phyloP scores from a whole-genome alignment of 805 yeast species.

The Yamadazyma ubonensis region DNA sequence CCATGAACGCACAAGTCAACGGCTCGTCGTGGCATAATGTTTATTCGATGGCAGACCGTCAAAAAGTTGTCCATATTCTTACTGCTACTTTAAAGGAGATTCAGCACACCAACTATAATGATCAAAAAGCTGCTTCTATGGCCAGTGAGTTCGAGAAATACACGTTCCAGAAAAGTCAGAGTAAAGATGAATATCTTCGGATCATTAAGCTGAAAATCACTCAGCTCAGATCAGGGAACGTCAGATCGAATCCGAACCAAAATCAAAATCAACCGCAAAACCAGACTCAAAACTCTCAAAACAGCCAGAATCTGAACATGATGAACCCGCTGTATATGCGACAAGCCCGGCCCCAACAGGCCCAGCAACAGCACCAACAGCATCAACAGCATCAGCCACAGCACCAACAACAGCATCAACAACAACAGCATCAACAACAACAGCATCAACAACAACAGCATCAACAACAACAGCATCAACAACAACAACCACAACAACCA shows the following conservation, averaged over 20 bases:
- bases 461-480: not conserved
- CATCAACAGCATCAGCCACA: not conserved
- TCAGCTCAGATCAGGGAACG: conserved; percentile 25
- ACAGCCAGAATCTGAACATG: too few relatives aligned
- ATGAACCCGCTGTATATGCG: too few relatives aligned
- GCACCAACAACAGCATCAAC: conserved; percentile 1
- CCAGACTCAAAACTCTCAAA: conserved; percentile 4
- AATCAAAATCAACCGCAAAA: not conserved
- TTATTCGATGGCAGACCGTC: conserved; percentile 34
- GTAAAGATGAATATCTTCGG: conserved; percentile 55
- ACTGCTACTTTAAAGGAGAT: conserved; percentile 37
- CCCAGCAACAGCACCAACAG: not conserved
- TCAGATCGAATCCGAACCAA: conserved; percentile 12
- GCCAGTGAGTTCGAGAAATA: conserved; percentile 73
- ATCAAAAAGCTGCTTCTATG: conserved; percentile 37
- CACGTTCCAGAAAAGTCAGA: conserved; percentile 56
- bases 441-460: not conserved
- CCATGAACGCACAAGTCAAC: conserved; percentile 5
- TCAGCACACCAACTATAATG: conserved; percentile 32
- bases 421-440: not conserved
- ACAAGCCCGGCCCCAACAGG: too few relatives aligned
- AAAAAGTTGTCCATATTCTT: conserved; percentile 39
- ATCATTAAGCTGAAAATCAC: conserved; percentile 40
- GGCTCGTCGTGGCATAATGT: conserved; percentile 24
- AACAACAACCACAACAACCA: not conserved